phyloP scores from a whole-genome alignment of 2,329 filamentous ascomycete species.

The Berkeleyomyces basicola region DNA sequence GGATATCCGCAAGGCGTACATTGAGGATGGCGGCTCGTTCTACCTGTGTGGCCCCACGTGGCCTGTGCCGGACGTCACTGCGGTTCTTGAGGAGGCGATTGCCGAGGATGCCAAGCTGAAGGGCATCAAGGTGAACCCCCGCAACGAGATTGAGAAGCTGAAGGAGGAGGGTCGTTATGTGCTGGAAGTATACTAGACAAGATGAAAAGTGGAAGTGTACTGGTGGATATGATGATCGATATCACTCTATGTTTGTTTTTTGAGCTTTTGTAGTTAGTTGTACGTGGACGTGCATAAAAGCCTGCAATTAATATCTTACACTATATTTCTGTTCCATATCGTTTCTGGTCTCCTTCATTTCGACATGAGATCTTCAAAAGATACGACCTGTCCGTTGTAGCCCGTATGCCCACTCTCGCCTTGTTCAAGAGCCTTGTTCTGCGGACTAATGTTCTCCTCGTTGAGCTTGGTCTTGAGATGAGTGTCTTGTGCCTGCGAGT shows the following conservation, averaged over 20 bases:
- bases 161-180: conserved; percentile 94
- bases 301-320: neutral
- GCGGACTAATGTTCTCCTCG: conserved; percentile 20
- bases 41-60: conserved; percentile 97
- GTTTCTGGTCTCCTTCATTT: neutral
- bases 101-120: conserved; percentile 50
- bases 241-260: neutral
- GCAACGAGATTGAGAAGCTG: conserved; percentile 87
- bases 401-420: conserved; percentile 20
- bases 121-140: conserved; percentile 67
- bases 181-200: conserved; percentile 73
- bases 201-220: neutral
- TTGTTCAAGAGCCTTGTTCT: conserved; percentile 5
- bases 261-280: neutral
- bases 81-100: conserved; percentile 86
- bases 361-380: conserved; percentile 23
- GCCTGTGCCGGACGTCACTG: conserved; percentile 94
- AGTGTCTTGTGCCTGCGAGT: neutral
- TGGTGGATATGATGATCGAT: neutral
- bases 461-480: conserved; percentile 18
- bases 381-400: conserved; percentile 19
- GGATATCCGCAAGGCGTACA: conserved; percentile 73
- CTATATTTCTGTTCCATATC: neutral
- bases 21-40: conserved; percentile 77
- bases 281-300: neutral